Conservation (phyloP, 441 rosid genomes). For the Omphalea diandra region DNA sequence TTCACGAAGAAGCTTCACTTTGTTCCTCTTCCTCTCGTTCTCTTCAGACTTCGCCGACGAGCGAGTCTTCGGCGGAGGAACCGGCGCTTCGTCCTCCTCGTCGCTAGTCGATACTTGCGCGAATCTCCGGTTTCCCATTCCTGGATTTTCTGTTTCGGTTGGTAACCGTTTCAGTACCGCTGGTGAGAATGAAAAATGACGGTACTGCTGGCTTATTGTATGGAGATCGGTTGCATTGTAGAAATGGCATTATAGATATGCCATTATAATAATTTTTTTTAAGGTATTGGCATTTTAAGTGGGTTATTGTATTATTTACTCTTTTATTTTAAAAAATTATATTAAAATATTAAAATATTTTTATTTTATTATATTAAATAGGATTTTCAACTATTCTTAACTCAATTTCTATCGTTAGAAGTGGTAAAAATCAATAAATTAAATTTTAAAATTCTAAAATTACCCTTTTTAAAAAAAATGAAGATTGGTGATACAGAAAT, state of each 20-base stretch:
- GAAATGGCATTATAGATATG: neutral
- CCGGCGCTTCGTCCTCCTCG: slow-evolving; percentile 62
- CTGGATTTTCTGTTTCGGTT: neutral
- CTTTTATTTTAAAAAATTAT: no score
- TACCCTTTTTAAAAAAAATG: no score
- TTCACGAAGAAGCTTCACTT: slow-evolving; percentile 24
- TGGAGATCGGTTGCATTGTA: neutral
- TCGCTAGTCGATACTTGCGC: slow-evolving; percentile 80
- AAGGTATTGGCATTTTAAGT: no score
- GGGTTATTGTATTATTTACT: no score
- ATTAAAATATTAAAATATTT: no score
- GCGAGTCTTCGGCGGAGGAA: slow-evolving; percentile 38
- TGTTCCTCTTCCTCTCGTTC: slow-evolving; percentile 35
- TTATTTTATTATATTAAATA: no score
- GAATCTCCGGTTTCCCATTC: slow-evolving; percentile 68
- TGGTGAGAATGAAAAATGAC: neutral
- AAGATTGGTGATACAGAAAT: no score
- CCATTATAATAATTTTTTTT: neutral
- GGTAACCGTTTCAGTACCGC: neutral
- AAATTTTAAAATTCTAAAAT: no score
- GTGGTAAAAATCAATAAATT: no score
- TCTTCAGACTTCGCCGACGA: slow-evolving; percentile 33
- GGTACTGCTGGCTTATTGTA: neutral
- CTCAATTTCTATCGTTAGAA: no score
- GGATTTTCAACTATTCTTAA: no score